Evolutionary conservation across 768 basidiomycete species (phyloP), one percentile per base, ranked within the genome.

Genomic region (Boletellus ananas): DNA sequence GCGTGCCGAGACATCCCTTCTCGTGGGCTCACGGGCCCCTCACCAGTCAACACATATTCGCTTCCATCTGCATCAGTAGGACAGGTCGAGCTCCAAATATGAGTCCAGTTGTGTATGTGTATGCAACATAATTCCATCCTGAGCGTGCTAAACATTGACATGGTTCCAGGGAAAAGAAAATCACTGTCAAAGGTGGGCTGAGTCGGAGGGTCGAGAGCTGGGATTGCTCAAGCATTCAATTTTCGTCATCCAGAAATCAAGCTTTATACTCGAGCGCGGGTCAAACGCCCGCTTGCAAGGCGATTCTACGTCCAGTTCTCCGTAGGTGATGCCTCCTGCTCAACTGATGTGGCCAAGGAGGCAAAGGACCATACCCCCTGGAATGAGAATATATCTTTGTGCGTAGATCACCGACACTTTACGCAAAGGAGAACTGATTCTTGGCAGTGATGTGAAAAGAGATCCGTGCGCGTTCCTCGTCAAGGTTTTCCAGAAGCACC

Each of bases 181-280:
- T 53, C 36, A 46, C 37, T 3, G 18, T 55, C 25, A 37, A 43
- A 23, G 34, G 54, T 54, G 13, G 6, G 20, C 25, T n/a, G n/a
- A n/a, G n/a, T 27, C 25, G 25, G 4, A 27, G 25, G 4, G 8
- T 8, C 8, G 25, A 4, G 25, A 27, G 4, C 25, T 27, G 25
- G 25, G 4, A 8, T 27, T 27, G 25, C 25, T 27, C 8, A 8
- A 8, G 8, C 8, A 27, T 27, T 34, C 10, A 4, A 6, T n/a
- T n/a, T n/a, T n/a, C n/a, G n/a, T n/a, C n/a, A n/a, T n/a, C 12
- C 12, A 53, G 52, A 49, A 29, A 44, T 55, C 34, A 27, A 54
- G 20, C 51, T 49, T 23, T 21, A 17, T 4, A 36, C 36, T 29
- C 23, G 16, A n/a, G 35, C 16, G 9, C 20, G 21, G 20, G 20